Percentiles rank a stretch among this genome's conserved stretches.
phyloP scores from a whole-genome alignment of 768 basidiomycete species.

The Serendipita vermifera region DNA sequence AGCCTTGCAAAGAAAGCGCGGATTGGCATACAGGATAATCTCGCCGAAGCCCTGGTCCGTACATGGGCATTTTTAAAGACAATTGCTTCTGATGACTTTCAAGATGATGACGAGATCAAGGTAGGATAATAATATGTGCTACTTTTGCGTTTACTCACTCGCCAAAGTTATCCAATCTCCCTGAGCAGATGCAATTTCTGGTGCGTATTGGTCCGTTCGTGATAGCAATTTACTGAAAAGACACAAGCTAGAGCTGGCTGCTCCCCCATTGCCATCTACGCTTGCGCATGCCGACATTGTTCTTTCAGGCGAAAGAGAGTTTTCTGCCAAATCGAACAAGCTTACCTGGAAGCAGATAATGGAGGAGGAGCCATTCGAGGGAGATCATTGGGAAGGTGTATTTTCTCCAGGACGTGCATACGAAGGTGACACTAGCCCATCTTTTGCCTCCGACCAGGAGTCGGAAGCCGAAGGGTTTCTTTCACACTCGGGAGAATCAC shows the following conservation, averaged over 20 bases:
- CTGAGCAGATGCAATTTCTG: constrained; percentile 60
- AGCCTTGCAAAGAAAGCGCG: constrained; percentile 57
- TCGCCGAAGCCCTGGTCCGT: constrained; percentile 48
- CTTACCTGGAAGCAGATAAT: constrained; percentile 73
- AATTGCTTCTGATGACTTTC: constrained; percentile 36
- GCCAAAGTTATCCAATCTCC: constrained; percentile 41
- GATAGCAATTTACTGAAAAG: no score
- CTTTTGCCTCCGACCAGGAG: neutral
- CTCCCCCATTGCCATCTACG: constrained; percentile 37
- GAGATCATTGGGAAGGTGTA: constrained; percentile 66
- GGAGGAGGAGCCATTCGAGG: constrained; percentile 71
- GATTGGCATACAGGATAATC: constrained; percentile 47
- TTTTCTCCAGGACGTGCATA: neutral
- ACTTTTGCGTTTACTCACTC: constrained; percentile 10
- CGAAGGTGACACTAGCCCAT: neutral
- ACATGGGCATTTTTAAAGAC: constrained; percentile 39
- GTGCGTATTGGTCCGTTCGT: constrained; percentile 28
- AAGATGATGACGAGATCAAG: constrained; percentile 56
- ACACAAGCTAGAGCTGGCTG: constrained; percentile 46
- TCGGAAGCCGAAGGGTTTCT: neutral
- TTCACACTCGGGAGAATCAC: neutral
- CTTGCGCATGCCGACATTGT: constrained; percentile 39
- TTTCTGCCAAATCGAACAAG: constrained; percentile 26
- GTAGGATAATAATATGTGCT: constrained; percentile 23
- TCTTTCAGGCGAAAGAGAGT: constrained; percentile 36